A percentile compares a stretch with the other conserved stretches of the same genome.
phyloP scores from a whole-genome alignment of 495 filamentous ascomycete genomes.

The Penicillium cinerascens region DNA sequence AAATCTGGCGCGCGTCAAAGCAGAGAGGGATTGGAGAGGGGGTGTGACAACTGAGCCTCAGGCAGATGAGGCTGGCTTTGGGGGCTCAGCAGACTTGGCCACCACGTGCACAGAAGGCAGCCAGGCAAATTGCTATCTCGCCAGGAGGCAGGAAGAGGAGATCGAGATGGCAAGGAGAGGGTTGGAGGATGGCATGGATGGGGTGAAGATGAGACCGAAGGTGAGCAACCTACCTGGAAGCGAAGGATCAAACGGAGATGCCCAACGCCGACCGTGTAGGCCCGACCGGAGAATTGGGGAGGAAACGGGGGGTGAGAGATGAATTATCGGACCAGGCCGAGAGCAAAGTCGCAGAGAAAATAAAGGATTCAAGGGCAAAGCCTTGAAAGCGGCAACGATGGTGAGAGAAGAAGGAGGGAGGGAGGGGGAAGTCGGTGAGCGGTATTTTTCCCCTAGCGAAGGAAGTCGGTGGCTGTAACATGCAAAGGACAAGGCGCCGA shows the following conservation, averaged over 20 bases:
- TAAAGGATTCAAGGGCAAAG: constrained; percentile 32
- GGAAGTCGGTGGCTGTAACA: no score
- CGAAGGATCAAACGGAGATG: constrained; percentile 21
- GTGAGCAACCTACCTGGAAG: constrained; percentile 11
- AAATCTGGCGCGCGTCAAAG: no score
- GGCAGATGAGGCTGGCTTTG: constrained; percentile 14
- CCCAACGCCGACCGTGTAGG: constrained; percentile 20
- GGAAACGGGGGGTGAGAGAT: not conserved
- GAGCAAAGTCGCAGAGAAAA: constrained; percentile 15
- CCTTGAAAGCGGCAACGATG: constrained; percentile 30
- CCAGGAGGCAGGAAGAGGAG: no score
- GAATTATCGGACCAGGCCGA: constrained; percentile 5
- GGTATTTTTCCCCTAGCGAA: constrained; percentile 28
- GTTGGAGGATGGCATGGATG: no score
- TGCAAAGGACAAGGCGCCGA: constrained; percentile 11
- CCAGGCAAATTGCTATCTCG: not conserved
- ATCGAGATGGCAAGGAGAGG: not conserved
- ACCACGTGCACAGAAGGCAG: constrained; percentile 8
- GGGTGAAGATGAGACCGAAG: no score
- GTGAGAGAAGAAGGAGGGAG: constrained; percentile 17
- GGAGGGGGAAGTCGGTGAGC: constrained; percentile 28
- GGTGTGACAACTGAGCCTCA: constrained; percentile 16
- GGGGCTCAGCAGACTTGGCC: constrained; percentile 5
- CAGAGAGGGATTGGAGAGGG: constrained; percentile 8
- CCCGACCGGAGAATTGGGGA: constrained; percentile 6